Evolutionary conservation across 1,284 basidiomycete species (phyloP).

Genomic region (Pseudozyma hubeiensis): DNA sequence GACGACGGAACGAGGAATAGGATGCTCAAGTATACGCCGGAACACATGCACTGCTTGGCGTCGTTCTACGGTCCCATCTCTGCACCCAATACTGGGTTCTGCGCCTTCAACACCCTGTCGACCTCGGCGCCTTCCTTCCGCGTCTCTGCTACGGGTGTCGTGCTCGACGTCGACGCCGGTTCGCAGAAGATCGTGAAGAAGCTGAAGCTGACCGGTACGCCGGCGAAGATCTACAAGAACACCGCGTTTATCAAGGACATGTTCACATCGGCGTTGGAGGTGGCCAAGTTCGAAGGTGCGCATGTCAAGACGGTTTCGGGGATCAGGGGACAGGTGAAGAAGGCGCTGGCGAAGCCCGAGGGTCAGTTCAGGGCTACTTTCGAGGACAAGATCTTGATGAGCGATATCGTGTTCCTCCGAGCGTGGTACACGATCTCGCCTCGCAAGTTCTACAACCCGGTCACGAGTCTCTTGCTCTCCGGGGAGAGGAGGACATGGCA

Average conservation of each 20-base stretch:
- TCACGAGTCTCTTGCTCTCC: conserved; percentile 81
- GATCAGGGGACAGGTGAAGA: conserved; percentile 95
- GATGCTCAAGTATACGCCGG: conserved; percentile 99
- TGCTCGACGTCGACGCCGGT: conserved; percentile 83
- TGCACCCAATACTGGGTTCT: conserved; percentile 84
- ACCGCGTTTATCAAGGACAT: conserved; percentile 98
- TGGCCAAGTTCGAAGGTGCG: conserved; percentile 98
- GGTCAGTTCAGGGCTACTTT: conserved; percentile 96
- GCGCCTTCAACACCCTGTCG: conserved; percentile 89
- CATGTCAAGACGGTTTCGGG: conserved; percentile 94
- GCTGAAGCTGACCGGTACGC: conserved; percentile 92
- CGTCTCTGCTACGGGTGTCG: conserved; percentile 91
- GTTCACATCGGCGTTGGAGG: conserved; percentile 91
- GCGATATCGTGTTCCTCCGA: conserved; percentile 93
- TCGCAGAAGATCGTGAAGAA: conserved; percentile 96
- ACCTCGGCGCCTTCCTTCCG: conserved; percentile 81
- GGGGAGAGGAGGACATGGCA: conserved; percentile 62
- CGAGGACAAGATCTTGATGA: conserved; percentile 97
- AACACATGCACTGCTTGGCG: conserved; percentile 98
- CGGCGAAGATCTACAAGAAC: conserved; percentile 98
- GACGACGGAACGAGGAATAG: conserved; percentile 89
- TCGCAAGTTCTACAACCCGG: conserved; percentile 94
- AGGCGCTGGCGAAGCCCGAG: conserved; percentile 90
- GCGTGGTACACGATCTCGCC: conserved; percentile 98
- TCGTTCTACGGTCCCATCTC: conserved; percentile 75